A percentile compares a stretch with the other conserved stretches of the same genome.
Conservation (phyloP, 192 early-diverging fungal genomes). For the Lobosporangium transversale region DNA sequence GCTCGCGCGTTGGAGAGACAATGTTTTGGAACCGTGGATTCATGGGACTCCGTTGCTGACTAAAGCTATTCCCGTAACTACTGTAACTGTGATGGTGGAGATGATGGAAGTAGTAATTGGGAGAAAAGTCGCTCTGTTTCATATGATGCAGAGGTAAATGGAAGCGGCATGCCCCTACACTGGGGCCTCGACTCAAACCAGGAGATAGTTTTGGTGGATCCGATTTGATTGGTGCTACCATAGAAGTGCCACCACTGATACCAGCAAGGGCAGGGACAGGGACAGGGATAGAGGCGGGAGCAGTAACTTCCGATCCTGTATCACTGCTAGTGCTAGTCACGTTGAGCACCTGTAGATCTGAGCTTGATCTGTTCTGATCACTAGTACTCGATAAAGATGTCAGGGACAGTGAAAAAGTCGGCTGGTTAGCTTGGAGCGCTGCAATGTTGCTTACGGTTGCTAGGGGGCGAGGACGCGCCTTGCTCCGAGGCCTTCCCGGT, state of each 20-base stretch:
- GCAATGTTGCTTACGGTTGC: not conserved
- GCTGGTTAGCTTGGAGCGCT: not conserved
- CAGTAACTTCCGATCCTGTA: no score
- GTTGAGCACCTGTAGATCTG: conserved; percentile 26
- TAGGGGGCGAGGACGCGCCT: conserved; percentile 3
- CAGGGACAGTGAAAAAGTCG: not conserved
- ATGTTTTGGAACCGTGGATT: conserved; percentile 34
- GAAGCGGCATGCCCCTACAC: not conserved
- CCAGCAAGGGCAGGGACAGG: no score
- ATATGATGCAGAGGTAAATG: conserved; percentile 1
- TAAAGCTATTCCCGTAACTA: conserved; percentile 20
- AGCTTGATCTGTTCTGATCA: conserved; percentile 11
- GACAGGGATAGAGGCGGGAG: no score
- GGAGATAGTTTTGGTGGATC: no score
- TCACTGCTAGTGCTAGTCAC: no score
- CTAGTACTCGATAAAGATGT: no score
- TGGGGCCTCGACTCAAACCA: no score
- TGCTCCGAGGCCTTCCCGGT: not conserved
- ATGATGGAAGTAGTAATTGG: no score
- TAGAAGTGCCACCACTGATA: no score
- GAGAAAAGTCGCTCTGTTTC: no score
- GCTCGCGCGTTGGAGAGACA: conserved; percentile 15
- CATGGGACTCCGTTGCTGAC: conserved; percentile 38
- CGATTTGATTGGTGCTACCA: no score
- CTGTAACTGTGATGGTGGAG: not conserved